Evolutionary conservation across 2,329 filamentous ascomycete genomes (phyloP).

Genomic region (Tolypocladium paradoxum): DNA sequence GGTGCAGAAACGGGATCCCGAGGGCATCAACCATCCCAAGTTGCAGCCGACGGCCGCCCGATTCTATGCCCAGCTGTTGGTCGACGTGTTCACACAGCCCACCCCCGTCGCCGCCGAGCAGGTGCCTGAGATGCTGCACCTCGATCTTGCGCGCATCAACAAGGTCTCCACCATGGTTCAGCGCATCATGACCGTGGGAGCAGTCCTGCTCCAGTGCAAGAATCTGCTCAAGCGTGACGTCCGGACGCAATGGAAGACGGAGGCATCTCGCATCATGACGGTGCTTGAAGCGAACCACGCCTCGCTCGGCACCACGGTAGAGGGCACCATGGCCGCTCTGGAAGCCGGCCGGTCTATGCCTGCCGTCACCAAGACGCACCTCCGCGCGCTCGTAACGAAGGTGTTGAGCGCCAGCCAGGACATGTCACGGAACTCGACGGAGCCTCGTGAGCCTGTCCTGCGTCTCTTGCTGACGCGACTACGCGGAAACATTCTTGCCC

Average conservation of each 20-base stretch:
- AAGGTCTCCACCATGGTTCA: slow-evolving; percentile 26
- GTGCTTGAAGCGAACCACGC: slow-evolving; percentile 50
- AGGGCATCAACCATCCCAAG: slow-evolving; percentile 50
- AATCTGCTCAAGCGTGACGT: slow-evolving; percentile 75
- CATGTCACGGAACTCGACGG: slow-evolving; percentile 26
- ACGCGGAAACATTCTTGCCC: slow-evolving; percentile 52
- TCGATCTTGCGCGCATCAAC: slow-evolving; percentile 55
- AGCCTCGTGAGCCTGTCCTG: slow-evolving; percentile 46
- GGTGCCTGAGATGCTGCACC: slow-evolving; percentile 62
- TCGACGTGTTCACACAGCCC: slow-evolving; percentile 63
- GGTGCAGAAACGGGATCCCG: slow-evolving; percentile 56
- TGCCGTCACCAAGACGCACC: slow-evolving; percentile 46
- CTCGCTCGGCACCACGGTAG: slow-evolving; percentile 40
- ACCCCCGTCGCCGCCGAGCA: slow-evolving; percentile 40
- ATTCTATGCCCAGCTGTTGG: slow-evolving; percentile 65
- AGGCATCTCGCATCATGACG: slow-evolving; percentile 59
- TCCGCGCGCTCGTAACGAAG: slow-evolving; percentile 46
- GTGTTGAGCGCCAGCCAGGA: slow-evolving; percentile 41
- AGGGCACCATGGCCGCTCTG: slow-evolving; percentile 52
- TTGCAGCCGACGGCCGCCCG: slow-evolving; percentile 56
- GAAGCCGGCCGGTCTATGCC: slow-evolving; percentile 56
- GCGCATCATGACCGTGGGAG: slow-evolving; percentile 61
- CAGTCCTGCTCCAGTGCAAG: slow-evolving; percentile 70
- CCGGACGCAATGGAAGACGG: slow-evolving; percentile 63
- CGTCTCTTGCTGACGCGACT: slow-evolving; percentile 59